Evolutionary conservation across 2,329 filamentous ascomycete genomes (phyloP), one percentile per base, ranked within the genome.

Genomic region (Blumeriella jaapii): DNA sequence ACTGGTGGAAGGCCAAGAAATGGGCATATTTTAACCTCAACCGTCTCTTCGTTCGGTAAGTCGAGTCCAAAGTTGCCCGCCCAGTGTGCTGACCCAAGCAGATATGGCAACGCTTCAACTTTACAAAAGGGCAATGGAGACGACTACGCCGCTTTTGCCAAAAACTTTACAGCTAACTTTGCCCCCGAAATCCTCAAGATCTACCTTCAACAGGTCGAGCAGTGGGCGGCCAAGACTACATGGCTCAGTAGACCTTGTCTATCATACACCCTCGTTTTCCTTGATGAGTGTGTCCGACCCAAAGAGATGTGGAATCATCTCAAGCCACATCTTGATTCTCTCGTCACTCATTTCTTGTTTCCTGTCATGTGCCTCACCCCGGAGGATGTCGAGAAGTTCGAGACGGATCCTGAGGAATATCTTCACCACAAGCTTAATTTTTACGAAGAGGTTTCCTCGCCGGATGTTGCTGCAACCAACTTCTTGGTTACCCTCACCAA

Each of bases 1-100:
- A 95, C 59, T 98, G 91, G 89, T 98, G 89, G 89, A 98, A 96
- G 67, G 83, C 87, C 45, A 96, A 96, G 77, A 98, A 98, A 62
- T 96, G 91, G 91, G 82, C 89, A 10, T 98, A 95, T 61, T 93
- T 91, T 54, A 96, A 96, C 60, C 63, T 98, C 50, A 98, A 98
- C 64, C 75, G 91, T 44, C 73, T 98, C 12, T 98, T 91, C 55
- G 87, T 96, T 49, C 74, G 85, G 82, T 89, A 63, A 42, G 69
- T 58, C 23, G 11, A 8, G 8, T 8, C 16, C 25, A 5, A n/a
- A 22, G 10, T 19, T 19, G 7, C 10, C 12, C 15, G 13, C 3
- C 22, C 29, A 25, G 11, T 24, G 16, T 34, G 29, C 40, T 46
- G 35, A 52, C 14, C 34, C 23, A 23, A 37, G 6, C 30, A 91